These are phyloP conservation scores for Beta vulgaris DNA, from an alignment of 148 eudicot genomes.

Conservation along the genomic window DNA sequence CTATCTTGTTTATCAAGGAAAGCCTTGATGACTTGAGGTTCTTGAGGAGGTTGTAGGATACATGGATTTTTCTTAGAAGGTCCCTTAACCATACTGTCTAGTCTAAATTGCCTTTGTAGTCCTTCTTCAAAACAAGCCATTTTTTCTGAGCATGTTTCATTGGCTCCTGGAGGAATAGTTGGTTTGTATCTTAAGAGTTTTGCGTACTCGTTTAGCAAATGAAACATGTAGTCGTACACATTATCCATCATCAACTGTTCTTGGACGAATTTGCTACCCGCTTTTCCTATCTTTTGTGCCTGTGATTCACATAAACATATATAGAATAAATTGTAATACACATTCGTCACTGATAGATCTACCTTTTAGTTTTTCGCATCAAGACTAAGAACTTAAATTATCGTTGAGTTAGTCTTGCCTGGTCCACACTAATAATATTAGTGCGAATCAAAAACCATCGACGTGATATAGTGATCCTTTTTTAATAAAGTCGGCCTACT, in stretches of 20 bases:
- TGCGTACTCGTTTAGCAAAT: conserved; percentile 41
- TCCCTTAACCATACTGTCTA: conserved; percentile 31
- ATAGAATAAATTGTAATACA: no score
- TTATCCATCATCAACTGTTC: conserved; percentile 41
- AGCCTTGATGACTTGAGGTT: conserved; percentile 27
- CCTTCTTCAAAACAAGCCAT: conserved; percentile 42
- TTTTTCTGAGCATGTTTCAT: conserved; percentile 38
- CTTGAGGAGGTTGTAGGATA: conserved; percentile 33
- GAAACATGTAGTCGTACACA: conserved; percentile 56
- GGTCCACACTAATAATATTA: no score
- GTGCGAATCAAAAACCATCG: no score
- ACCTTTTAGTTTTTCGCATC: no score
- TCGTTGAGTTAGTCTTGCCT: no score
- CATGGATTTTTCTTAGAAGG: conserved; percentile 37
- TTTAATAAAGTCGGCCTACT: no score
- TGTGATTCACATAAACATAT: conserved; percentile 9
- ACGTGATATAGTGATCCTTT: no score
- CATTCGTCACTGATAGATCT: no score
- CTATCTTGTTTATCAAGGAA: conserved; percentile 31
- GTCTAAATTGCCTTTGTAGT: conserved; percentile 27
- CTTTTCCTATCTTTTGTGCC: conserved; percentile 43
- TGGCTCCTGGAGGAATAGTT: conserved; percentile 31
- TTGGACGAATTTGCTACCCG: conserved; percentile 35
- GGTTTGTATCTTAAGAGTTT: conserved; percentile 48
- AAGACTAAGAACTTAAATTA: no score